These are phyloP conservation scores for Karstenula rhodostoma DNA, from an alignment of 2,329 filamentous ascomycete genomes.

Conservation along the genomic window DNA sequence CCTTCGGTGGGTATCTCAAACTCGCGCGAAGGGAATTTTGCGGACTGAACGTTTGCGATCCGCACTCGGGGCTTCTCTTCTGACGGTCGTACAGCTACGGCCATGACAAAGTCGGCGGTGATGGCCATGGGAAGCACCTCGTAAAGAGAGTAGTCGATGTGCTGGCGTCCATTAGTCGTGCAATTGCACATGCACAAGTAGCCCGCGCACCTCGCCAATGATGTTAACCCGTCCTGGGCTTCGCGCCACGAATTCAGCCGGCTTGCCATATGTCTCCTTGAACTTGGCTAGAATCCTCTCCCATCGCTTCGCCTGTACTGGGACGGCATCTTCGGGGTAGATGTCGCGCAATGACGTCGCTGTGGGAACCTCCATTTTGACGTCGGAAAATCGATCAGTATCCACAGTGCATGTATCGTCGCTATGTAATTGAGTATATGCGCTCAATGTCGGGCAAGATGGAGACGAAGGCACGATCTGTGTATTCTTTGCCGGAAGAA, in stretches of 20 bases:
- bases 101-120: constrained; percentile 87
- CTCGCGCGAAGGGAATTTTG: constrained; percentile 77
- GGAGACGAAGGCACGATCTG: not conserved
- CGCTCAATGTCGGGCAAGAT: not conserved
- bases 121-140: constrained; percentile 96
- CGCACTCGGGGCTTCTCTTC: constrained; percentile 69
- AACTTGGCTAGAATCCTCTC: constrained; percentile 76
- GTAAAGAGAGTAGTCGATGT: constrained; percentile 98
- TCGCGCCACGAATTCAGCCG: constrained; percentile 82
- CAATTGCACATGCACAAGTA: not conserved
- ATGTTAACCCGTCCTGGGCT: constrained; percentile 97
- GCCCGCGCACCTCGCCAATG: constrained; percentile 75
- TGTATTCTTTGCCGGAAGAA: not conserved
- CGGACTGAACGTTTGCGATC: constrained; percentile 78
- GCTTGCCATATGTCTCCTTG: constrained; percentile 71
- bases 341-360: constrained; percentile 80
- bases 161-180: constrained; percentile 54
- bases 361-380: constrained; percentile 69
- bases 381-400: constrained; percentile 6
- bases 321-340: constrained; percentile 77
- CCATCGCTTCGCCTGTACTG: constrained; percentile 77
- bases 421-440: not conserved
- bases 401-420: not conserved
- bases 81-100: constrained; percentile 68
- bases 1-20: constrained; percentile 73